phyloP scores from a whole-genome alignment of 192 early-diverging fungal species.

The Backusella tuberculispora region DNA sequence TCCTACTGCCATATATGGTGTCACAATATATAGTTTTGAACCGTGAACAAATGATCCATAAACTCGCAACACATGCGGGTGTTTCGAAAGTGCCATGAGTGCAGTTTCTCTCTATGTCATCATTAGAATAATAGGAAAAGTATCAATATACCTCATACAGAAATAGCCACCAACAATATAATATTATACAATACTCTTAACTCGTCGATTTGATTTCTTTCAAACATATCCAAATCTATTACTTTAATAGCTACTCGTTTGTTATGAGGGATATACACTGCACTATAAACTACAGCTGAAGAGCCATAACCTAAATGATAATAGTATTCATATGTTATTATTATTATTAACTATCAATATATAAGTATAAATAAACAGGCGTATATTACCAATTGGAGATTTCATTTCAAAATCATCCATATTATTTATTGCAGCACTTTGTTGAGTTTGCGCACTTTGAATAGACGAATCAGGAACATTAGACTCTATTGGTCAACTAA shows the following conservation, averaged over 20 bases:
- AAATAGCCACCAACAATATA: not conserved
- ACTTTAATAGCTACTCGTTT: constrained; percentile 81
- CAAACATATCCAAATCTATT: constrained; percentile 90
- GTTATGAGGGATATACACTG: constrained; percentile 70
- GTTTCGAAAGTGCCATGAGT: constrained; percentile 87
- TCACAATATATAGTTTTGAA: constrained; percentile 81
- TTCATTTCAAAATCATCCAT: constrained; percentile 39
- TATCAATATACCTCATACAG: not conserved
- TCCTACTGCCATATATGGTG: constrained; percentile 75
- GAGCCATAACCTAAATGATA: constrained; percentile 75
- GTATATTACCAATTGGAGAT: constrained; percentile 26
- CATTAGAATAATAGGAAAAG: not conserved
- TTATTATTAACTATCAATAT: not conserved
- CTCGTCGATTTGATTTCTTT: constrained; percentile 90
- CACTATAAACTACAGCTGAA: constrained; percentile 83
- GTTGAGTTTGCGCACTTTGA: not conserved
- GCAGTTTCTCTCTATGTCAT: constrained; percentile 74
- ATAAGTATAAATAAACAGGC: not conserved
- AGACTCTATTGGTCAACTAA: not conserved
- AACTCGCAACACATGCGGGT: constrained; percentile 80
- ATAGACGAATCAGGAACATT: constrained; percentile 3
- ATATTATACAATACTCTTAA: constrained; percentile 60
- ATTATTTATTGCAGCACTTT: constrained; percentile 10
- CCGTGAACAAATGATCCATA: constrained; percentile 84
- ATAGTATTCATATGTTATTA: not conserved